Conservation (phyloP, 2,329 filamentous ascomycete species). For the Scolecobasidium constrictum region DNA sequence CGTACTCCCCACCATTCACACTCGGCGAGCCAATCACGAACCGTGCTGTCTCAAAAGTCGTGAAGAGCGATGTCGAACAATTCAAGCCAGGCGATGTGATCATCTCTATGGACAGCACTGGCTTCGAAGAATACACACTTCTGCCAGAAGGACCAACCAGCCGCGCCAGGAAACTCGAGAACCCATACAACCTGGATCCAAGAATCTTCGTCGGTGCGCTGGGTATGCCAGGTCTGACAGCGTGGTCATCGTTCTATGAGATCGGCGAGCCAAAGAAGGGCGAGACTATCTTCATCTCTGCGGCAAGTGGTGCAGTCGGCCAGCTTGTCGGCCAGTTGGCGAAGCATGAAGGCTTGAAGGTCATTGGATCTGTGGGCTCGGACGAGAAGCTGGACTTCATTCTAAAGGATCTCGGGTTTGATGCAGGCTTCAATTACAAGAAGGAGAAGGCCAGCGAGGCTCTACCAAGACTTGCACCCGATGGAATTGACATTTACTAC, state of each 20-base stretch:
- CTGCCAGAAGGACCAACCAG: constrained; percentile 38
- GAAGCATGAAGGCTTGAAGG: constrained; percentile 67
- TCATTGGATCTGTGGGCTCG: constrained; percentile 70
- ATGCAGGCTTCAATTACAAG: constrained; percentile 81
- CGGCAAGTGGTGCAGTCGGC: constrained; percentile 71
- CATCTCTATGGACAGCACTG: constrained; percentile 35
- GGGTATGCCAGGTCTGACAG: constrained; percentile 69
- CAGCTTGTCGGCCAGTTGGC: constrained; percentile 75
- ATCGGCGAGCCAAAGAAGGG: constrained; percentile 66
- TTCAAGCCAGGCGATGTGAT: constrained; percentile 61
- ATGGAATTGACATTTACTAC: constrained; percentile 76
- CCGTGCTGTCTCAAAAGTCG: constrained; percentile 52
- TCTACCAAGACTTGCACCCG: constrained; percentile 57
- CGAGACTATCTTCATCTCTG: constrained; percentile 73
- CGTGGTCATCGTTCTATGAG: constrained; percentile 63
- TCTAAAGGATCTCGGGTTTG: constrained; percentile 56
- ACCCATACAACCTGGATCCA: constrained; percentile 56
- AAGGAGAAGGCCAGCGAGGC: constrained; percentile 61
- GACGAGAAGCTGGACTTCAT: constrained; percentile 74
- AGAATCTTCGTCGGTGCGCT: constrained; percentile 63
- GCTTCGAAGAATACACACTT: constrained; percentile 58
- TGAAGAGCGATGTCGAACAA: constrained; percentile 54
- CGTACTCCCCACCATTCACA: constrained; percentile 54
- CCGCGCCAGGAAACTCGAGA: constrained; percentile 47
- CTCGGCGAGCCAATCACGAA: constrained; percentile 55